Evolutionary conservation across 768 basidiomycete species (phyloP), one percentile per base, ranked within the genome.

Genomic region (Multifurca ochricompacta): DNA sequence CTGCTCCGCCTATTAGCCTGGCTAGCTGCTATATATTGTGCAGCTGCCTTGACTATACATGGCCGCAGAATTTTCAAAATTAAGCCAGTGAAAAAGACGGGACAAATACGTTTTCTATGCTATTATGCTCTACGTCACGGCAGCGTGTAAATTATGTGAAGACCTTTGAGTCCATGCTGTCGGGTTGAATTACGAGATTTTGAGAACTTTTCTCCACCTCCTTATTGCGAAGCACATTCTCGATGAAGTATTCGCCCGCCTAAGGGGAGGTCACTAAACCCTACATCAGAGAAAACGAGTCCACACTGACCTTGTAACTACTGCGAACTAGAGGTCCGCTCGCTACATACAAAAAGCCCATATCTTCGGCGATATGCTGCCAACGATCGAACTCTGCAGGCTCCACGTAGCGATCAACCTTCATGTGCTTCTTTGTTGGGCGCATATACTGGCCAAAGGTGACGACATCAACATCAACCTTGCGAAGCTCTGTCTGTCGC

Each of bases 391-490:
- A 99, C 67, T 98, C 94, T 4, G 81, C 79, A 1, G 96, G 96
- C 56, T 91, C 82, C 21, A 98, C 92, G 63, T 99, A 99, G 28
- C 91, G 87, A 61, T 91, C 87, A 9, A 99, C 96, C 70, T 98
- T 99, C 96, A 99, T 98, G 70, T 99, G 96, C 27, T 85, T 80
- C 70, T 98, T 98, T 8, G 96, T 97, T 6, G 96, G 96, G 45
- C 96, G 87, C 96, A 99, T 98, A 70, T 99, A 99, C 71, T 99
- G 96, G 2, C 96, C 96, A 67, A 99, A 98, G 2, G 96, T 99
- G 27, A 99, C 92, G 6, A 99, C 95, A 65, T 98, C 95, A 41
- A 98, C 94, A 61, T 91, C 79, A 42, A 82, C 74, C 60, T 83
- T 84, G 40, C 95, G 85, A 6, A 98, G 77, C 59, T 95, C 96